These are phyloP conservation scores for Penicillium goetzii DNA, from an alignment of 495 filamentous ascomycete species.

Conservation along the genomic window DNA sequence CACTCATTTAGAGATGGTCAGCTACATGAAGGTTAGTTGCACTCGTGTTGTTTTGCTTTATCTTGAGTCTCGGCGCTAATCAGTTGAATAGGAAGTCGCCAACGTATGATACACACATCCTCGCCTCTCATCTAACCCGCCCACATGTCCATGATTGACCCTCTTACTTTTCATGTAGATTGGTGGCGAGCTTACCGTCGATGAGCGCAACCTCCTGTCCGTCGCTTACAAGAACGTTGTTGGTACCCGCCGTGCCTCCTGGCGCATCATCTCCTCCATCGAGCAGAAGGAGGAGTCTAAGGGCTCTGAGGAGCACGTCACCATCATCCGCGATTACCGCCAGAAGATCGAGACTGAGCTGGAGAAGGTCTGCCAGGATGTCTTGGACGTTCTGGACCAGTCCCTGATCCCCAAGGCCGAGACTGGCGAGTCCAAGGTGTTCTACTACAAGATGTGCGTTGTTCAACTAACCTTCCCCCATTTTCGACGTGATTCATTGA, in stretches of 20 bases:
- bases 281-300: conserved; percentile 99
- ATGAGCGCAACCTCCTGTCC: conserved; percentile 98
- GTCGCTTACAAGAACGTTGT: conserved; percentile 99
- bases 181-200: conserved; percentile 87
- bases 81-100: conserved; percentile 77
- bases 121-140: neutral
- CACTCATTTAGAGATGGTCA: conserved; percentile 83
- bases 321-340: conserved; percentile 95
- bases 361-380: conserved; percentile 98
- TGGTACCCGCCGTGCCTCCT: conserved; percentile 96
- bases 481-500: neutral
- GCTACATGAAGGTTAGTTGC: conserved; percentile 91
- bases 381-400: conserved; percentile 93
- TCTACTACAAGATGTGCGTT: conserved; percentile 99
- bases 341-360: conserved; percentile 98
- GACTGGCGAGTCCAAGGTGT: conserved; percentile 98
- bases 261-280: conserved; percentile 99
- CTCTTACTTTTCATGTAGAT: conserved; percentile 56
- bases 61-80: conserved; percentile 40
- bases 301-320: conserved; percentile 95
- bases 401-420: conserved; percentile 96
- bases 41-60: conserved; percentile 18
- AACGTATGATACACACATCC: conserved; percentile 65
- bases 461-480: too few relatives aligned
- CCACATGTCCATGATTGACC: conserved; percentile 32